Base-by-base conservation (phyloP, 345 rosid genomes). In the Arabidopsis arenosa region DNA sequence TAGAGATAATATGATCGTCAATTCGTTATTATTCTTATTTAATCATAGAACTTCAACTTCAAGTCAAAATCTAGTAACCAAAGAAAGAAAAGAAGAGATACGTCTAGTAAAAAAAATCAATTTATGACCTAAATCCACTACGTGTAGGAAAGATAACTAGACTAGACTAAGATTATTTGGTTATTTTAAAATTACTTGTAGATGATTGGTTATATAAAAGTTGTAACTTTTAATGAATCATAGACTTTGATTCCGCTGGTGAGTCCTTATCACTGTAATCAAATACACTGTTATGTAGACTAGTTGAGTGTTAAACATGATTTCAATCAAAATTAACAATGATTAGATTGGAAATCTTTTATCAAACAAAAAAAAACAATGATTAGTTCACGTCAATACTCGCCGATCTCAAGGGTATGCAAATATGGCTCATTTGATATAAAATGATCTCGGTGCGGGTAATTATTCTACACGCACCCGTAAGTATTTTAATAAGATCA, bases 331-430 rank as follows among this genome's bases (percentile, higher is more conserved):
- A 43, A 65, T 4, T 32, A 33, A 15, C 55, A 48, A 28, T 28
- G 32, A 28, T 28, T 28, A 28, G 32, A 28, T 2, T 28, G 32
- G 0, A 28, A 28, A 28, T 28, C 32, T 28, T 28, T 28, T 28
- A 28, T 28, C 32, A 28, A 28, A 28, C 3, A 28, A 3, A 28
- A 36, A 8, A 36, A 36, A 5, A 36, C 8, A 36, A 36, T 36
- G 53, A 55, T 68, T 56, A 28, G 28, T 41, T 55, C 18, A 55
- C 73, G 53, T 56, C 32, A 55, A 39, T 54, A 54, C 39, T 68
- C 37, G 23, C 39, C 23, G 14, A 39, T 37, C 51, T 68, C 51
- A 4, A 68, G 6, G 2, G 7, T 68, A 17, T 39, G 6, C n/a
- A 28, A 26, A 41, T 53, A 2, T 14, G n/a, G 15, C 40, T 39